phyloP scores from a whole-genome alignment of 768 basidiomycete species.

The Suillus plorans region DNA sequence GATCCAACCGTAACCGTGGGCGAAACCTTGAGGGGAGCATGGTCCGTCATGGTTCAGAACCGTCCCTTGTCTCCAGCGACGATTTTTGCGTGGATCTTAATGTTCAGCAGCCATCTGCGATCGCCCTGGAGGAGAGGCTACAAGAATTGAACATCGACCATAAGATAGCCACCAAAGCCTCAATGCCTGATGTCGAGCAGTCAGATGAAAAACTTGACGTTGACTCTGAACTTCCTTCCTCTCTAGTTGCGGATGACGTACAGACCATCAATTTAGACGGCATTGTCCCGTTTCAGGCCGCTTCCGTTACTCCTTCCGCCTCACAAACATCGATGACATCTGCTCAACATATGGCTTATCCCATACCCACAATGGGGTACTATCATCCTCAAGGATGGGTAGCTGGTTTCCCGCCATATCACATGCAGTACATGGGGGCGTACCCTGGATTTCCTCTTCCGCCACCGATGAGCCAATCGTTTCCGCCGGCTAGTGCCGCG shows the following conservation, averaged over 20 bases:
- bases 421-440: conserved; percentile 47
- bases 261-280: conserved; percentile 25
- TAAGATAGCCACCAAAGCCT: conserved; percentile 1
- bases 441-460: conserved; percentile 47
- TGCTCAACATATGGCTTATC: conserved; percentile 30
- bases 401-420: conserved; percentile 52
- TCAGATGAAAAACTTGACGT: neutral
- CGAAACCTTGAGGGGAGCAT: conserved; percentile 31
- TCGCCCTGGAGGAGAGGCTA: conserved; percentile 12
- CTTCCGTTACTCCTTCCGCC: conserved; percentile 7
- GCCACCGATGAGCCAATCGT: conserved; percentile 19
- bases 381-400: conserved; percentile 53
- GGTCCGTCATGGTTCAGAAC: conserved; percentile 30
- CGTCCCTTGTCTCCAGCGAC: conserved; percentile 9
- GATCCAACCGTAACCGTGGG: conserved; percentile 40
- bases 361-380: conserved; percentile 44
- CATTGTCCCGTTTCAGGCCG: conserved; percentile 8
- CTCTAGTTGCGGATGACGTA: neutral
- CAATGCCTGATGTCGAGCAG: conserved; percentile 1
- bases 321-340: conserved; percentile 33
- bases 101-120: conserved; percentile 9
- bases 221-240: neutral
- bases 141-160: conserved; percentile 13
- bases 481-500: conserved; percentile 33
- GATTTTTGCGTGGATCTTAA: conserved; percentile 14